Evolutionary conservation across 2,329 filamentous ascomycete species (phyloP).

Genomic region (Sarocladium strictum): DNA sequence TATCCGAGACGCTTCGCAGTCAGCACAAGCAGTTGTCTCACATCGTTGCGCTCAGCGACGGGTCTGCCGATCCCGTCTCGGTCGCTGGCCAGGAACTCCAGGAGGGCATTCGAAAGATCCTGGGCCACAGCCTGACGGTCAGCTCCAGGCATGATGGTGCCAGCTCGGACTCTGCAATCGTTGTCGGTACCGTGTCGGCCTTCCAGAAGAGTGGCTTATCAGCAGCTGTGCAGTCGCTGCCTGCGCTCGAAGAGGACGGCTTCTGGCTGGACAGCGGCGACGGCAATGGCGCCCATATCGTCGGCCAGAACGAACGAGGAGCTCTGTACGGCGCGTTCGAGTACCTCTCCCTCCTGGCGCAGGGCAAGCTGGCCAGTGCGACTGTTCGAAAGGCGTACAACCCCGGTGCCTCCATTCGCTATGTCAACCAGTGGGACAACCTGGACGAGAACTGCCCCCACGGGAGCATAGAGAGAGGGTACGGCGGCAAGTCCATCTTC

Average conservation of each 20-base stretch:
- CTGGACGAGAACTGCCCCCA: no score
- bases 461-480: constrained; percentile 61
- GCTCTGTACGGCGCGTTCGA: constrained; percentile 65
- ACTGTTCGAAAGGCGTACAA: constrained; percentile 37
- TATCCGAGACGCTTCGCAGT: constrained; percentile 14
- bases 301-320: constrained; percentile 61
- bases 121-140: constrained; percentile 40
- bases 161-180: not conserved
- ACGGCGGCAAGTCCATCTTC: constrained; percentile 63
- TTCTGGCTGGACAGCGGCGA: constrained; percentile 49
- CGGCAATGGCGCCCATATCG: constrained; percentile 42
- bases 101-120: constrained; percentile 50
- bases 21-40: not conserved
- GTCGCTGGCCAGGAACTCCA: constrained; percentile 54
- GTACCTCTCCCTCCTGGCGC: constrained; percentile 58
- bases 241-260: constrained; percentile 46
- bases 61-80: constrained; percentile 47
- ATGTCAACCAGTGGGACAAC: constrained; percentile 71
- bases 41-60: constrained; percentile 49
- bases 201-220: constrained; percentile 10
- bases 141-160: constrained; percentile 7
- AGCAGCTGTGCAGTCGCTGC: constrained; percentile 17
- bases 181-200: not conserved
- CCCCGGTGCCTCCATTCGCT: constrained; percentile 56
- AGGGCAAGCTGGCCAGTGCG: constrained; percentile 45